Base-by-base conservation (phyloP, 148 eudicot species). In the Pouteria glomerata region DNA sequence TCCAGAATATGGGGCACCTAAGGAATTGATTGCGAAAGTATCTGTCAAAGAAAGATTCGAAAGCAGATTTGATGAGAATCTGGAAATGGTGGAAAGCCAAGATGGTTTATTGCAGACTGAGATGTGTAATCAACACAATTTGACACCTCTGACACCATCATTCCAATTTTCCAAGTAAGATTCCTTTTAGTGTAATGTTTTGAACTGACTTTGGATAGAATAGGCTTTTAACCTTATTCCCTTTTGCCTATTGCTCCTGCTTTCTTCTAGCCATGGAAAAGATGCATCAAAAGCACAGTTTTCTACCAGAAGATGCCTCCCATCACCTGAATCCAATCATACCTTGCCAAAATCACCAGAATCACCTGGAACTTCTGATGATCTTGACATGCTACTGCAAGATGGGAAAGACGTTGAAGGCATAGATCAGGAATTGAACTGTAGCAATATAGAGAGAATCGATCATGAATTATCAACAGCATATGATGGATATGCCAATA, bases 251-350 rank as follows among this genome's bases (percentile, higher is more conserved):
- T 72, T 44, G 27, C 21, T 73, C 39, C 52, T n/a, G 33, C 45
- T 57, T 67, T 37, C 27, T 48, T 69, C 63, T 33, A 76, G 79
- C 77, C 75, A 73, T 24, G 76, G 70, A 62, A 85, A 80, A 68
- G 77, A 79, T 71, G 74, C 72, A 14, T 75, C 68, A 66, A 66
- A 77, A 71, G 68, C 88, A 42, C 78, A 73, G 70, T 66, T 64
- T 62, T 65, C 83, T 68, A 69, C 83, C 35, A 73, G 79, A 75
- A 74, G 75, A 77, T 76, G 72, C 71, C 63, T 81, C 73, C 74
- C 73, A 39, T 77, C 97, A 69, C 85, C 88, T 57, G 87, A 86
- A 57, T 75, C 87, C 69, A 75, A 74, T 74, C 69, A 71, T 12
- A 74, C 50, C 27, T 68, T 66, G 64, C 72, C 82, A 18, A 50